Evolutionary conservation across 2,329 filamentous ascomycete genomes (phyloP), one percentile per base, ranked within the genome.

Genomic region (Paracamarosporium sp.): DNA sequence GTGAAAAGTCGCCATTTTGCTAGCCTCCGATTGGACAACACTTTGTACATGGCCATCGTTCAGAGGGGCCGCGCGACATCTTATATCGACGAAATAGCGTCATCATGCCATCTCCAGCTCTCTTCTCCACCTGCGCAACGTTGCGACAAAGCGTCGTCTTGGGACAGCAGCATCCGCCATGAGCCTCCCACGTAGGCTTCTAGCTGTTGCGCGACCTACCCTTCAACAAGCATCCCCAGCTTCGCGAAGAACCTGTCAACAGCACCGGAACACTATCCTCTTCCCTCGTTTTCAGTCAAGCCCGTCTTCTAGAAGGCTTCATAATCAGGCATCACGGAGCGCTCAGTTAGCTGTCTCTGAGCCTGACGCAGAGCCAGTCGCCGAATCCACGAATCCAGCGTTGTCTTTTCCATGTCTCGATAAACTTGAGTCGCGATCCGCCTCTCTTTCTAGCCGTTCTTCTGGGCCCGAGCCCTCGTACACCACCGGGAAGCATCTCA

Each of bases 391-490:
- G 17, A 79, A 79, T 55, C 76, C 76, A 11, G 76, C 76, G 1
- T 59, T 79, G 7, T 76, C 75, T 4, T 79, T 79, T 52, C 76
- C 76, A 15, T 79, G 76, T 55, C 74, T 79, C 56, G 76, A 79
- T 52, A 74, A 73, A n/a, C 70, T 77, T 46, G 76, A 79, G 60
- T 74, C 70, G 7, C 68, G 80, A 50, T 81, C 94, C 0, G 90
- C 90, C 5, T 89, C 83, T 9, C 87, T 98, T 45, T 85, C 86
- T 15, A 91, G 90, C 35, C 82, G 89, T 46, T 85, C 87, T 15
- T 88, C 88, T 45, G 94, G 94, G 0, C 94, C 94, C 1, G 95
- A 99, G 73, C 95, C 95, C 0, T 92, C 92, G 1, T 99, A 99
- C 77, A 97, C 94, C 0, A 90, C 90, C 44, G 95, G 95, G 56